Evolutionary conservation across 177 flowering plant genomes (phyloP), one percentile per base, ranked within the genome.

Genomic region (Vitis hybrid): DNA sequence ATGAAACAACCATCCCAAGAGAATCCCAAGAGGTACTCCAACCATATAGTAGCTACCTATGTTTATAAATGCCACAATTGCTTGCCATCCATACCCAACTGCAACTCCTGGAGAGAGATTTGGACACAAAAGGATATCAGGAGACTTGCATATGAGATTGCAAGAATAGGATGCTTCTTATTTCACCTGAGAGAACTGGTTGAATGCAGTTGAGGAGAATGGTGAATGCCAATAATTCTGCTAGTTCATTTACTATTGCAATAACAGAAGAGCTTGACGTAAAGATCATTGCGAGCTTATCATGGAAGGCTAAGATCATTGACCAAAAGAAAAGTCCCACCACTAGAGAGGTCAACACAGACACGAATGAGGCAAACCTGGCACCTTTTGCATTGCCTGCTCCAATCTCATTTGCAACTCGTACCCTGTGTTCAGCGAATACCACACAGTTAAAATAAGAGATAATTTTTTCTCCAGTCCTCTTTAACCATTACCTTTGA

Each of bases 371-470:
- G 1, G 90, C 89, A 78, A 88, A 88, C 60, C 80, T 87, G 13
- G 92, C 92, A 19, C 71, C 87, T 71, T 80, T 86, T 21, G 84
- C 85, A 69, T 85, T 82, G 48, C 89, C 88, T 24, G 89, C 86
- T 57, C 92, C 89, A 1, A 87, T 80, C 64, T 88, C 90, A 75
- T 84, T 85, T 7, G 86, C 80, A 9, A 88, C 90, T 55, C 92
- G 79, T 21, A 87, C 92, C 59, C 92, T 86, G 80, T 3, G 54
- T 17, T 4, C 17, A 62, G 64, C 5, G 32, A 57, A 11, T 15
- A 32, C 40, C 1, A 13, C 27, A 48, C 5, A 19, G n/a, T 52
- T 2, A 65, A 1, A 49, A 49, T 35, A 35, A 48, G 19, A 48
- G 13, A 15, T 13, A 0, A 18, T 13, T 17, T 11, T 58, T 24